phyloP scores from a whole-genome alignment of 2,329 filamentous ascomycete genomes.

The Paraphoma chrysanthemicola region DNA sequence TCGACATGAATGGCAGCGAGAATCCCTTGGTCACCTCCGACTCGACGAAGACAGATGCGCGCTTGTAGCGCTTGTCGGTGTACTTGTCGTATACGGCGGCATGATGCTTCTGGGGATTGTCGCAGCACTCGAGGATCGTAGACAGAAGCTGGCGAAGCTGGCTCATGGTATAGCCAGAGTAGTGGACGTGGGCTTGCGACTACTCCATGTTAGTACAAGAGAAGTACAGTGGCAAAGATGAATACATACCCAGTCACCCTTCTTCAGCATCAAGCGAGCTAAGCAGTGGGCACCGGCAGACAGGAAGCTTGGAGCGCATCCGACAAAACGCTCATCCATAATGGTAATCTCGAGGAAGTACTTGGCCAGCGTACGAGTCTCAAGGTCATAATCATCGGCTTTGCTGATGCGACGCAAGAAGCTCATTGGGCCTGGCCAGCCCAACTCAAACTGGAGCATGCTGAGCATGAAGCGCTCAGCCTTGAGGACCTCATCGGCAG shows the following conservation, averaged over 20 bases:
- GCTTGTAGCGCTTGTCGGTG: constrained; percentile 83
- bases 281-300: constrained; percentile 93
- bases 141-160: constrained; percentile 81
- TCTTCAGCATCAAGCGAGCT: constrained; percentile 84
- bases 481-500: constrained; percentile 89
- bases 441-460: constrained; percentile 94
- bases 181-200: constrained; percentile 85
- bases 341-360: constrained; percentile 97
- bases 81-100: constrained; percentile 91
- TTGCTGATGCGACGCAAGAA: constrained; percentile 97
- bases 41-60: constrained; percentile 81
- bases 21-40: constrained; percentile 71
- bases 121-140: constrained; percentile 87
- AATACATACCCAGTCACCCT: constrained; percentile 85
- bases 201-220: constrained; percentile 54
- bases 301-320: constrained; percentile 85
- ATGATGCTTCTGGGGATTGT: constrained; percentile 81
- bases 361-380: constrained; percentile 93
- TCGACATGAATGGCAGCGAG: constrained; percentile 52
- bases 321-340: constrained; percentile 98
- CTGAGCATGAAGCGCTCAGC: constrained; percentile 98
- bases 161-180: constrained; percentile 88
- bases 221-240: not conserved
- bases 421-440: constrained; percentile 99
- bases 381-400: constrained; percentile 95